These are phyloP conservation scores for Nadsonia starkeyi-henricii DNA, from an alignment of 1,139 yeast genomes.

Conservation along the genomic window DNA sequence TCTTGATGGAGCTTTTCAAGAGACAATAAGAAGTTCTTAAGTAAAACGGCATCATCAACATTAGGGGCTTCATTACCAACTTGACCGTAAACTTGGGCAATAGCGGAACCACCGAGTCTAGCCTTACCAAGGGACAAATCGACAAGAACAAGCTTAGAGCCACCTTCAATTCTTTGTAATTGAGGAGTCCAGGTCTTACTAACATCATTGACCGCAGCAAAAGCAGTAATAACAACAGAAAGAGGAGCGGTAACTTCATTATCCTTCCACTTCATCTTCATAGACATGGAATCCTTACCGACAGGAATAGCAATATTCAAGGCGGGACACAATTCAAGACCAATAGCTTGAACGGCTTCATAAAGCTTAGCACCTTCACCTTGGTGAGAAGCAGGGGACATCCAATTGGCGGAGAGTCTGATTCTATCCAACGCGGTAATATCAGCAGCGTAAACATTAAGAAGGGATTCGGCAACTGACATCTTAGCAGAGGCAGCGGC, in stretches of 20 bases:
- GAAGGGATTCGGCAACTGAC: constrained; percentile 88
- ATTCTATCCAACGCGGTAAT: constrained; percentile 60
- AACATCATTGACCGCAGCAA: constrained; percentile 75
- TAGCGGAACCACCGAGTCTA: constrained; percentile 80
- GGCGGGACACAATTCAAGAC: constrained; percentile 86
- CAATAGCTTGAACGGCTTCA: constrained; percentile 95
- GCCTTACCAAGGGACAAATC: constrained; percentile 53
- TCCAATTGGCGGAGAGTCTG: constrained; percentile 95
- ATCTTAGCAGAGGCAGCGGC: constrained; percentile 96
- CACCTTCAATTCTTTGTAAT: constrained; percentile 32
- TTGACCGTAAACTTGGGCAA: constrained; percentile 84
- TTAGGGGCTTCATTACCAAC: constrained; percentile 77
- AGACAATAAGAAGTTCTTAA: constrained; percentile 59
- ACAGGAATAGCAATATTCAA: constrained; percentile 90
- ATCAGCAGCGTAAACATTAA: constrained; percentile 86
- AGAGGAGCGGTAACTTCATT: constrained; percentile 84
- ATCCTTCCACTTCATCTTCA: constrained; percentile 94
- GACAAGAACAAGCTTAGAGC: constrained; percentile 59
- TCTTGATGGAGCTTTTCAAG: constrained; percentile 58
- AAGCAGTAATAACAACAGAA: constrained; percentile 84
- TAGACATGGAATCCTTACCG: constrained; percentile 98
- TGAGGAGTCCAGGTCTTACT: constrained; percentile 94
- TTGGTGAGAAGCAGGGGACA: constrained; percentile 91
- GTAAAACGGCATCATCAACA: constrained; percentile 50
- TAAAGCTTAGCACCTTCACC: constrained; percentile 95